Base-by-base conservation (phyloP, 2,329 filamentous ascomycete species). In the Alternaria burnsii region DNA sequence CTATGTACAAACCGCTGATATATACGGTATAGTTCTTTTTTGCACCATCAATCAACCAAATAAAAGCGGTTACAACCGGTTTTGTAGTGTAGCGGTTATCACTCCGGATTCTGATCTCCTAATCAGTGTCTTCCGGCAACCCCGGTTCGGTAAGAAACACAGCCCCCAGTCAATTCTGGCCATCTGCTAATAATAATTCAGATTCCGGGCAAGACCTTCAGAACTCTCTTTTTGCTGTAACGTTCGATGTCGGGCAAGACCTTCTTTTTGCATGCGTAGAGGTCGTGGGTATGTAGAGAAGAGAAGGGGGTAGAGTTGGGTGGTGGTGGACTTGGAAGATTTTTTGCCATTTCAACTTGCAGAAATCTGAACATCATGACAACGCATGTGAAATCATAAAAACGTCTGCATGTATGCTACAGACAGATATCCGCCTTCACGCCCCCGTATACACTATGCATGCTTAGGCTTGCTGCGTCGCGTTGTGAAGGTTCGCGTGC, bases 21-120 rank as follows among this genome's bases (percentile, higher is more conserved):
- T 26, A 26, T 11, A 5, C 5, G 3, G 20, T 20, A 16, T 12
- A 20, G 5, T 34, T 28, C 9, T 18, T 1, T 14, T 28, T 40
- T 16, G 40, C 28, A 4, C 16, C 57, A 59, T 46, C 52, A 46
- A 59, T 42, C 51, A 55, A 26, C 20, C 24, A 53, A 59, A 48
- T 50, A 47, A 59, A 38, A 53, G 18, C 40, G 41, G 46, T 55
- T 56, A 44, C 46, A 38, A 59, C 20, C 28, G 57, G 57, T 59
- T 59, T 59, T 59, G 57, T 59, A 59, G 57, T 59, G 57, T 55
- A 59, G 57, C 57, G 57, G 57, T 59, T 59, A 59, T 59, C 57
- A 59, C 57, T 59, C 52, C 57, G 57, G 57, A 59, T 59, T 59
- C 57, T 59, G 57, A 59, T 59, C 16, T 26, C 8, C 3, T 5